Evolutionary conservation across 441 rosid species (phyloP), one percentile per base, ranked within the genome.

Genomic region (Metrosideros polymorpha): DNA sequence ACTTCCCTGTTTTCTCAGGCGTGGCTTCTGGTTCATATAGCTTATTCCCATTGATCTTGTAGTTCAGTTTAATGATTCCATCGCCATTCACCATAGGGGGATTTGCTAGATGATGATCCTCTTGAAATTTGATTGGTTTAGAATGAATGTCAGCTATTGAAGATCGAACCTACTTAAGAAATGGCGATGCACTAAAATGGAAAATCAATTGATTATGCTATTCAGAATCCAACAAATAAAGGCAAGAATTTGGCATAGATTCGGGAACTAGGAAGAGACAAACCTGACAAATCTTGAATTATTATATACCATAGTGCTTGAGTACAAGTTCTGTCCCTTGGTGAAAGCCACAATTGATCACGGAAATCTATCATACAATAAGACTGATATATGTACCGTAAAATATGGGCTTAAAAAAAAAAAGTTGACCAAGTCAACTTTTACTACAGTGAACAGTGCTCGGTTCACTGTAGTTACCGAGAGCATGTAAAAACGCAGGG

Each of bases 281-380:
- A 84, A 96, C 98, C 98, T 96, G 42, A 93, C 96, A 86, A 96
- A 92, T 93, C 94, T 94, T 89, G 98, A 90, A 90, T 92, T 88
- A 56, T 84, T 88, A 89, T 45, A 93, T 85, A 85, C 93, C 98
- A 95, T 95, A 85, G 57, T 77, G 76, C 76, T 35, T 9, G 71
- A 76, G 77, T 75, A 39, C 42, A 89, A 61, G 84, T 22, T 50
- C 45, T 56, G 50, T 42, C 18, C 39, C 15, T 9, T 9, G 77
- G 45, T 12, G 47, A 71, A 71, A 14, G 86, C 85, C 84, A 86
- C 85, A 84, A 61, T 84, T 18, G 54, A 43, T 29, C 61, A 86
- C 59, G 86, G 90, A 85, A 88, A 87, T 90, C 89, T 85, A 89
- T 12, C 29, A 71, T 8, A 30, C 15, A 57, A 75, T 84, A 17